Evolutionary conservation across 2,329 filamentous ascomycete genomes (phyloP).

Genomic region (Chrysosporium keratinophilum): DNA sequence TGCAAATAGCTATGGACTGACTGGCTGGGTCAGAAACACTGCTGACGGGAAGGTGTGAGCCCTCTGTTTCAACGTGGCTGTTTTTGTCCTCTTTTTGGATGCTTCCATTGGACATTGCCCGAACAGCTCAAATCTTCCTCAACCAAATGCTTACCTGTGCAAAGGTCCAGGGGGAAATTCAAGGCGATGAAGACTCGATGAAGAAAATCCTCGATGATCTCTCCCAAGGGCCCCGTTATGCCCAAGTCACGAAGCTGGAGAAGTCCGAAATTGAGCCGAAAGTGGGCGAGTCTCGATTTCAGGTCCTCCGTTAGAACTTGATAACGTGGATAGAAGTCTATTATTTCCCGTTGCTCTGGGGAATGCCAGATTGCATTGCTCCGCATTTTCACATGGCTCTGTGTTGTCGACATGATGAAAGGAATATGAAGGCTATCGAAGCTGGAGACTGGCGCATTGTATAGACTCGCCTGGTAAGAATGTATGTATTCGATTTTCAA

Average conservation of each 20-base stretch:
- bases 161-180: conserved; percentile 81
- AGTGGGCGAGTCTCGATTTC: conserved; percentile 58
- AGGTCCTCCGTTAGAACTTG: conserved; percentile 29
- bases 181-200: conserved; percentile 58
- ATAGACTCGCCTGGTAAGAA: too few relatives aligned
- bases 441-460: too few relatives aligned
- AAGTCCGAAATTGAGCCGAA: conserved; percentile 55
- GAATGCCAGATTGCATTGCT: not conserved
- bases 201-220: conserved; percentile 63
- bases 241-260: conserved; percentile 65
- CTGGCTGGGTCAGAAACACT: conserved; percentile 42
- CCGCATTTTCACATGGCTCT: too few relatives aligned
- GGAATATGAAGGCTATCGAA: too few relatives aligned
- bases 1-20: conserved; percentile 36
- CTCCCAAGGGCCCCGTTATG: conserved; percentile 59
- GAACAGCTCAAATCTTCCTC: not conserved
- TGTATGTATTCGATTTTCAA: not conserved
- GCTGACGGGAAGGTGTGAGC: conserved; percentile 34
- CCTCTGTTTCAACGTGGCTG: conserved; percentile 1
- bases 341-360: not conserved
- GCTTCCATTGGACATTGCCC: not conserved
- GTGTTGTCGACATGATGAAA: too few relatives aligned
- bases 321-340: not conserved
- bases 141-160: not conserved
- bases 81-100: not conserved